Evolutionary conservation across 2,329 filamentous ascomycete genomes (phyloP).

Genomic region (Fusarium cicatricum): DNA sequence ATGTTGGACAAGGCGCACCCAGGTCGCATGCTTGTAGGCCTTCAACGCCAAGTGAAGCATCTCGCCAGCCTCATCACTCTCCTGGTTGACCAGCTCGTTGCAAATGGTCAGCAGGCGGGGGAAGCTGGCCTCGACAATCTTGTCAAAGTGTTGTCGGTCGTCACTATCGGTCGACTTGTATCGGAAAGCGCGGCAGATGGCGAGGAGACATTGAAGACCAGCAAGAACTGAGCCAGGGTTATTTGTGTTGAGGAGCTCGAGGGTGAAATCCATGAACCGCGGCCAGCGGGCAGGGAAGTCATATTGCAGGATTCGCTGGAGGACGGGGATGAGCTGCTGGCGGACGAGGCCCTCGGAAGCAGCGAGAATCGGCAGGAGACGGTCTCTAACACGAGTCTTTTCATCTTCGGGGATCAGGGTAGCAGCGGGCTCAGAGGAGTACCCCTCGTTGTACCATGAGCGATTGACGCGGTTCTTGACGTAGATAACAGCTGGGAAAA

Average conservation of each 20-base stretch:
- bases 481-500: constrained; percentile 83
- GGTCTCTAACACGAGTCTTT: constrained; percentile 85
- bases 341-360: constrained; percentile 82
- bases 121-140: constrained; percentile 91
- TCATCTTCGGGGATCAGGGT: constrained; percentile 86
- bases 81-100: constrained; percentile 87
- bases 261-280: constrained; percentile 89
- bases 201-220: constrained; percentile 90
- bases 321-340: constrained; percentile 90
- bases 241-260: constrained; percentile 87
- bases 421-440: constrained; percentile 62
- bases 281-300: constrained; percentile 97
- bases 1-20: constrained; percentile 61
- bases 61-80: constrained; percentile 92
- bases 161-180: constrained; percentile 86
- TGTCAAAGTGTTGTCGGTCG: constrained; percentile 85
- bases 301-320: constrained; percentile 94
- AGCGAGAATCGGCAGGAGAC: constrained; percentile 88
- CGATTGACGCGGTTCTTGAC: constrained; percentile 97
- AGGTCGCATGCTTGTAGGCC: constrained; percentile 97
- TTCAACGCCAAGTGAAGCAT: constrained; percentile 97
- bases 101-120: constrained; percentile 87
- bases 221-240: constrained; percentile 89
- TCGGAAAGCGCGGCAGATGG: constrained; percentile 93
- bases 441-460: constrained; percentile 86